Conservation (phyloP, 352 stramenopile species). For the Globisporangium middletonii region DNA sequence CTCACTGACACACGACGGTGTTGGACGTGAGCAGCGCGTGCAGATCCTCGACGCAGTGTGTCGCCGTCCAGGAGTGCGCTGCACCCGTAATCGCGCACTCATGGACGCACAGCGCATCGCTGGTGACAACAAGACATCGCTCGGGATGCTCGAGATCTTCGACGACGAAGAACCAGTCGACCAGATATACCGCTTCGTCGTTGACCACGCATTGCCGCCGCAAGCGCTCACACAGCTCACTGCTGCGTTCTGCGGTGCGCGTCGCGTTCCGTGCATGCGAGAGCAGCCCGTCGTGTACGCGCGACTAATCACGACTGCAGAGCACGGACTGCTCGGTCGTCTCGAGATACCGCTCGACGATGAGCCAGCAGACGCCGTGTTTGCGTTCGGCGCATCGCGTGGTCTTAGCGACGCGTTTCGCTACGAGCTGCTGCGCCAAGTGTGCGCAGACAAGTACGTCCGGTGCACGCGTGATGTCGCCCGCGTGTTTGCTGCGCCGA, state of each 20-base stretch:
- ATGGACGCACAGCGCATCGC: conserved; percentile 38
- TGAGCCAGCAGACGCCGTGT: conserved; percentile 52
- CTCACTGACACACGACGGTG: too few species aligned
- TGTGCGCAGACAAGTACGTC: conserved; percentile 54
- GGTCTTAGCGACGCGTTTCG: conserved; percentile 32
- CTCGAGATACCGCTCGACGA: conserved; percentile 43
- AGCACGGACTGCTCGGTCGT: conserved; percentile 25
- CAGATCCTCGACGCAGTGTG: too few species aligned
- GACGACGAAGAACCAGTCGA: conserved; percentile 66
- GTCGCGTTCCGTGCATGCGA: conserved; percentile 26
- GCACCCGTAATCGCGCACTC: conserved; percentile 31
- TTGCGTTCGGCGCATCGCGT: conserved; percentile 34
- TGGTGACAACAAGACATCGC: conserved; percentile 11
- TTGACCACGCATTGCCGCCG: conserved; percentile 34
- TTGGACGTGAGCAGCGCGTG: too few species aligned
- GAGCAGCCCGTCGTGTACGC: conserved; percentile 44
- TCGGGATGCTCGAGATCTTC: conserved; percentile 51
- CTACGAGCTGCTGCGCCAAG: conserved; percentile 31
- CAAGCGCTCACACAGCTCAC: conserved; percentile 35
- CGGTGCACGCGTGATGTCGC: conserved; percentile 35
- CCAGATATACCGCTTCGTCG: conserved; percentile 60
- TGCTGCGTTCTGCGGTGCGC: conserved; percentile 21
- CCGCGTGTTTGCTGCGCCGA: conserved; percentile 46
- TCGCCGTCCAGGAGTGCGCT: conserved; percentile 18
- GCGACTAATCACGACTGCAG: conserved; percentile 23